Base-by-base conservation (phyloP, 1,139 yeast genomes). In the Yarrowia galli region DNA sequence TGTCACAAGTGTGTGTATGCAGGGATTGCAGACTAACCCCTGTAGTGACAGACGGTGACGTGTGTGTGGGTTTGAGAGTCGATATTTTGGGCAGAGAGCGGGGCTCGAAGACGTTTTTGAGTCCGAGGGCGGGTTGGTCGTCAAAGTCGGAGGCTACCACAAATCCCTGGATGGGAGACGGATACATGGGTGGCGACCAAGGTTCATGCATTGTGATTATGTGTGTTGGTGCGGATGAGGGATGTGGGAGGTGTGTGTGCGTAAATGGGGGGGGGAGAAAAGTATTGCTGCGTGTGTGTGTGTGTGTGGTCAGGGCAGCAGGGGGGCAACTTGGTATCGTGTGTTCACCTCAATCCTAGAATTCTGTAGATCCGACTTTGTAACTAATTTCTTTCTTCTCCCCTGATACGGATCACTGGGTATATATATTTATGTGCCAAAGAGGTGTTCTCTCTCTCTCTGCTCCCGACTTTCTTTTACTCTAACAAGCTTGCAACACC, bases 131-230 rank as follows among this genome's bases (percentile, higher is more conserved):
- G 28, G 61, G 15, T 8, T 28, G 25, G 22, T 38, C 46, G 58
- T 51, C 58, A 38, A 53, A 38, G 60, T 53, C 60, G 35, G 60
- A 23, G 16, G 35, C 45, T 2, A 54, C 61, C 36, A 40, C 46
- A 40, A 54, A 40, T 23, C 61, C 61, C 23, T 54, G 61, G 61
- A 54, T 38, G 35, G 61, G 61, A 7, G 46, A 40, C 23, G 46
- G 46, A 28, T 54, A 54, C n/a, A 40, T 54, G 46, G 61, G 61
- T 54, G 61, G 61, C 61, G 61, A 54, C 61, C 61, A 54, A 54
- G 61, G 61, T 54, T 54, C 61, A 54, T 54, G 61, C 61, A 54
- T 54, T 23, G 46, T 51, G 58, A 36, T 51, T 35, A 46, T 18
- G 51, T 32, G 58, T 32, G 32, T 28, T n/a, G 6, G 13, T 23